phyloP scores from a whole-genome alignment of 225 moss, liverwort and hornwort species.

The Marchantia paleacea region DNA sequence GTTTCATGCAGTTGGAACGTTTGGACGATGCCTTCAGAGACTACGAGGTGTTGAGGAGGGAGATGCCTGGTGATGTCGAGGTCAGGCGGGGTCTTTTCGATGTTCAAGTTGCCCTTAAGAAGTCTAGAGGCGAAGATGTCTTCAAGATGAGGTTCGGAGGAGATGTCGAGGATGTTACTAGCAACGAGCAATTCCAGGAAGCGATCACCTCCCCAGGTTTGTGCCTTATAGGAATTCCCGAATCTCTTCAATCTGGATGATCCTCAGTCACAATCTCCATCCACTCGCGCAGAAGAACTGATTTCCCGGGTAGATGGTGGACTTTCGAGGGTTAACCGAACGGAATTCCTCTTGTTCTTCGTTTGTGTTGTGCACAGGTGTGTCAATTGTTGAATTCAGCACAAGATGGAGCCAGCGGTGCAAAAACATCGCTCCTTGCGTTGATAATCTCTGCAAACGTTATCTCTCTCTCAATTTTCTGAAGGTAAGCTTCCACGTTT shows the following conservation, averaged over 20 bases:
- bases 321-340: not conserved
- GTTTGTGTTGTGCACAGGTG: constrained; percentile 39
- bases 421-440: constrained; percentile 68
- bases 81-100: constrained; percentile 70
- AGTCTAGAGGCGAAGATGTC: constrained; percentile 69
- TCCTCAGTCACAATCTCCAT: not conserved
- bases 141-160: constrained; percentile 65
- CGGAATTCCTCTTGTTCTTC: not conserved
- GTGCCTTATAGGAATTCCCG: not conserved
- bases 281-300: not conserved
- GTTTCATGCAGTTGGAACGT: constrained; percentile 67
- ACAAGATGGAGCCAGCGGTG: constrained; percentile 94
- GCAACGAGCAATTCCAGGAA: constrained; percentile 68
- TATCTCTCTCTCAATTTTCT: constrained; percentile 80
- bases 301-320: no score
- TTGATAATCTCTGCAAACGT: constrained; percentile 82
- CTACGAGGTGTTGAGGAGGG: constrained; percentile 72
- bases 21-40: constrained; percentile 83
- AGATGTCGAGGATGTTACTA: constrained; percentile 60
- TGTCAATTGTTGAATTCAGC: constrained; percentile 85
- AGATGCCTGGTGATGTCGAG: constrained; percentile 75
- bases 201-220: constrained; percentile 83
- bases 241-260: not conserved
- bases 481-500: constrained; percentile 47
- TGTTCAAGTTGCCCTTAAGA: constrained; percentile 78